Percentiles rank a stretch among this genome's conserved stretches.
Evolutionary conservation across 23 red algal genomes (phyloP).

Genomic region (Gracilaria caudata): DNA sequence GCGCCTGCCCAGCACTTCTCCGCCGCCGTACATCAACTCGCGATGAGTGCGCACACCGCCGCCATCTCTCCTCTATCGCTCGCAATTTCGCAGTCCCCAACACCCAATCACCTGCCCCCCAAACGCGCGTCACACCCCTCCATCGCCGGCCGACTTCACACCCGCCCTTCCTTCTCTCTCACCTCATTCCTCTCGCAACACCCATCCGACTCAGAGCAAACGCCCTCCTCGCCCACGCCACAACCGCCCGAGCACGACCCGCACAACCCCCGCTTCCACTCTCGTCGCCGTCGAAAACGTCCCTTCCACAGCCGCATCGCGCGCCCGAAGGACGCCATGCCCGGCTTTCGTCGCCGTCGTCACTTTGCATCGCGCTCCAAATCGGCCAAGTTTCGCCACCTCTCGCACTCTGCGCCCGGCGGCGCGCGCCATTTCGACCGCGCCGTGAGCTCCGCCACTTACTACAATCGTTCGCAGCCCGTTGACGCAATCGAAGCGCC

Average conservation of each 20-base stretch:
- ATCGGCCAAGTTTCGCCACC: background rate
- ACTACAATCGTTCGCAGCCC: background rate
- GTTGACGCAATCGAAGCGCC: background rate
- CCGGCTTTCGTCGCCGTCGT: conserved; percentile 29
- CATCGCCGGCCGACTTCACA: conserved; percentile 38
- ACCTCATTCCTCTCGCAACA: conserved; percentile 9
- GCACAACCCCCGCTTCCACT: background rate
- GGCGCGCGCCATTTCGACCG: conserved; percentile 25
- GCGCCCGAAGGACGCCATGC: conserved; percentile 67
- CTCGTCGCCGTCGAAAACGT: conserved; percentile 27
- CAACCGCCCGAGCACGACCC: background rate
- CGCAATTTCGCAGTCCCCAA: background rate
- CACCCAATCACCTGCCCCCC: background rate
- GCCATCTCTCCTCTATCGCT: background rate
- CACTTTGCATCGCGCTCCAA: background rate
- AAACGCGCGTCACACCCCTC: conserved; percentile 4
- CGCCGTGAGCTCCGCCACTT: background rate
- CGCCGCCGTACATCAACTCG: background rate
- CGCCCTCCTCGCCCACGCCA: background rate
- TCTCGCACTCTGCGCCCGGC: background rate
- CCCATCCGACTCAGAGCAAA: conserved; percentile 4
- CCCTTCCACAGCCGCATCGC: conserved; percentile 22
- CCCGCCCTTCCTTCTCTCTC: conserved; percentile 17
- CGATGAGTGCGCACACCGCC: too few species aligned
- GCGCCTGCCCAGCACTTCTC: background rate